Evolutionary conservation across 495 filamentous ascomycete genomes (phyloP).

Genomic region (Usnea hakonensis): DNA sequence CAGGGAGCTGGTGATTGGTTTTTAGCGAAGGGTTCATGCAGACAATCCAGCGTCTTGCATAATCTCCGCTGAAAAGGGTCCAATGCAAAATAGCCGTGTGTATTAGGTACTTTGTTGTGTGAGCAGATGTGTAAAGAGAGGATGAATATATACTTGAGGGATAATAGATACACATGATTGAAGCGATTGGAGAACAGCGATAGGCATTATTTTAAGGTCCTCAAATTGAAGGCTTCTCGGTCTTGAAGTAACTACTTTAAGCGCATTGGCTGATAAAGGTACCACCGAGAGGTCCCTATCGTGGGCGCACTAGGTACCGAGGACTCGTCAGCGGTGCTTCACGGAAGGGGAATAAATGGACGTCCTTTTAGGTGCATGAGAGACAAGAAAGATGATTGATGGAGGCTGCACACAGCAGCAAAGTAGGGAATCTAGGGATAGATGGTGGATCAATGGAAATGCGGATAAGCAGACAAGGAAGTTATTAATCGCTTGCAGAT

Average conservation of each 20-base stretch:
- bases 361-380: neutral
- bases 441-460: too few species aligned
- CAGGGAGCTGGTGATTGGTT: neutral
- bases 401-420: neutral
- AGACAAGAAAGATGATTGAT: neutral
- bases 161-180: too few species aligned
- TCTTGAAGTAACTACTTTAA: too few species aligned
- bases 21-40: neutral
- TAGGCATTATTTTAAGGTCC: neutral
- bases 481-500: too few species aligned
- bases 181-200: neutral
- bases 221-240: too few species aligned
- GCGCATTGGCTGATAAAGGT: neutral
- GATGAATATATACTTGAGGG: neutral
- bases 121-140: neutral
- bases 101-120: neutral
- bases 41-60: constrained; percentile 8
- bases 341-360: neutral
- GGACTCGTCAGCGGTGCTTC: neutral
- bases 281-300: constrained; percentile 1
- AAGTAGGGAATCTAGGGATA: too few species aligned
- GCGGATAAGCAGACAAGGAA: too few species aligned
- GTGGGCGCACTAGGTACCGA: neutral
- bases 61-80: constrained; percentile 8
- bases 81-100: constrained; percentile 10